These are phyloP conservation scores for Diophrys appendiculata DNA, from an alignment of 73 alveolate species.

Conservation along the genomic window DNA sequence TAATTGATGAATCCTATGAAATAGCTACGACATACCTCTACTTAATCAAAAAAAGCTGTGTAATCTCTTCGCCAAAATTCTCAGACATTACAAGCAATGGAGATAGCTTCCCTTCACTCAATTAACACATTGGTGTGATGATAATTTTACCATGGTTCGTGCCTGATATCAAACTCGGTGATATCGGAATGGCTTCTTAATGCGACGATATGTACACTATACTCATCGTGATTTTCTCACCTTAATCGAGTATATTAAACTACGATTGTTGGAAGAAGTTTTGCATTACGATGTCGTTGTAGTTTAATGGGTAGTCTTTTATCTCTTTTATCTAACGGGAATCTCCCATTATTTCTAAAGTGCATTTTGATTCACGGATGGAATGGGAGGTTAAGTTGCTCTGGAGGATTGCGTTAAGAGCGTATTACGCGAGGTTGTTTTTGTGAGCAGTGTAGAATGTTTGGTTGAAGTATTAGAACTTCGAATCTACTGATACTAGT, in stretches of 20 bases:
- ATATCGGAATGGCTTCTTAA: neutral
- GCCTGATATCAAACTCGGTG: constrained; percentile 51
- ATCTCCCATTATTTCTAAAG: too few species aligned
- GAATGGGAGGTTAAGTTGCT: too few species aligned
- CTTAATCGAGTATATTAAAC: constrained; percentile 31
- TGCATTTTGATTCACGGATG: too few species aligned
- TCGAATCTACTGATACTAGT: too few species aligned
- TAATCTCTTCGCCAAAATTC: constrained; percentile 8
- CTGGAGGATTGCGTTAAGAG: too few species aligned
- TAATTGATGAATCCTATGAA: neutral
- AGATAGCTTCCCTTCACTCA: constrained; percentile 30
- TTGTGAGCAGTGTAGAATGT: too few species aligned
- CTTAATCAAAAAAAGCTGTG: neutral
- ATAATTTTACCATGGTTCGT: constrained; percentile 60
- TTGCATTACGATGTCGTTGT: constrained; percentile 6
- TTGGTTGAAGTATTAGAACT: too few species aligned
- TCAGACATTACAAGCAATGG: constrained; percentile 42
- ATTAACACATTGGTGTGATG: constrained; percentile 43
- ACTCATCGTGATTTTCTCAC: constrained; percentile 23
- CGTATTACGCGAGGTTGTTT: too few species aligned
- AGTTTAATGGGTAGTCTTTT: too few species aligned
- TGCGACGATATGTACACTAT: constrained; percentile 12
- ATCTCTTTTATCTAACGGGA: too few species aligned
- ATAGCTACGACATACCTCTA: neutral
- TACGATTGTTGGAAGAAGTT: constrained; percentile 17